Evolutionary conservation across 768 basidiomycete genomes (phyloP).

Genomic region (Kwoniella shandongensis): DNA sequence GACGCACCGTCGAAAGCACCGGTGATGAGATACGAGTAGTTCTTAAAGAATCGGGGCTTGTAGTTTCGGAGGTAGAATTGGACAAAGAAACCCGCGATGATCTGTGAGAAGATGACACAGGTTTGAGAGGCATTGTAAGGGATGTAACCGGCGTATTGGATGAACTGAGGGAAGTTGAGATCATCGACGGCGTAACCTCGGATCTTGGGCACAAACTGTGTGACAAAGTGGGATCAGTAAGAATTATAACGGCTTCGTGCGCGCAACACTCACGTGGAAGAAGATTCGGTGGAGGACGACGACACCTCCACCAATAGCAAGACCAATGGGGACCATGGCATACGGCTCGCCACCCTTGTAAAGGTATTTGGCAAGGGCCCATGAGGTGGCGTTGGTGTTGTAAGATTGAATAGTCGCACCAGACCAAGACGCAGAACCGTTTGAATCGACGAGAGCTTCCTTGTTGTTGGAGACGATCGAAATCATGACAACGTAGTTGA

Average conservation of each 20-base stretch:
- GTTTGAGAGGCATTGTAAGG: conserved; percentile 10
- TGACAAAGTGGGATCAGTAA: not conserved
- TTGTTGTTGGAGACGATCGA: conserved; percentile 4
- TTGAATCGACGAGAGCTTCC: conserved; percentile 5
- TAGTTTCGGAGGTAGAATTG: conserved; percentile 17
- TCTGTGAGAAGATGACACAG: conserved; percentile 5
- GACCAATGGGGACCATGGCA: conserved; percentile 8
- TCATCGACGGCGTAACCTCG: conserved; percentile 4
- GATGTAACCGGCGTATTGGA: conserved; percentile 13
- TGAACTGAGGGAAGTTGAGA: conserved; percentile 13
- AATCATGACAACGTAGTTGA: conserved; percentile 29
- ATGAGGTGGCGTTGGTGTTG: conserved; percentile 14
- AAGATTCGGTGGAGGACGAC: conserved; percentile 12
- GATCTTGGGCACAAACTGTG: conserved; percentile 7
- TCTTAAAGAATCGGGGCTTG: conserved; percentile 9
- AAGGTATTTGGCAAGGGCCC: conserved; percentile 9
- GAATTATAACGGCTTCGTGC: not conserved
- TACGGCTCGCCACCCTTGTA: not conserved
- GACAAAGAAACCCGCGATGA: conserved; percentile 14
- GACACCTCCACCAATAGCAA: conserved; percentile 4
- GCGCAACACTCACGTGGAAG: conserved; percentile 3
- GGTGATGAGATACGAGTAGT: conserved; percentile 17
- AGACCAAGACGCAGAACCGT: conserved; percentile 15
- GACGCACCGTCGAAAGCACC: conserved; percentile 17
- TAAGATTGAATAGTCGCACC: conserved; percentile 10